Evolutionary conservation across 78 protist species (phyloP).

Genomic region (Parvularia atlantis): DNA sequence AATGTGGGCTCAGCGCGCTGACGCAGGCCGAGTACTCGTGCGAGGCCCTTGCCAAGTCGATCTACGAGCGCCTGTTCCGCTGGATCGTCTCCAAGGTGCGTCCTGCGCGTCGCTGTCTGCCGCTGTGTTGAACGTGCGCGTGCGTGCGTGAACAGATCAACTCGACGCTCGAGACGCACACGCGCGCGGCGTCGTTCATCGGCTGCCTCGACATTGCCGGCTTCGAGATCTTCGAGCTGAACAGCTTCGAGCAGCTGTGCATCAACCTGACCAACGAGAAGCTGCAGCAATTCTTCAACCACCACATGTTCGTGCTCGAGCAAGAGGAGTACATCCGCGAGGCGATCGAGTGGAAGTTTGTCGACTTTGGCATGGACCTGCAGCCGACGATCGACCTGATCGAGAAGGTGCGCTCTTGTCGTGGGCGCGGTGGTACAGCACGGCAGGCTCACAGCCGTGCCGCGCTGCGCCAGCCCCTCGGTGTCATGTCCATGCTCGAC

Average conservation of each 20-base stretch:
- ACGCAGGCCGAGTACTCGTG: constrained; percentile 46
- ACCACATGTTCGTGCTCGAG: constrained; percentile 83
- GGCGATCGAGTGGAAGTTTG: constrained; percentile 73
- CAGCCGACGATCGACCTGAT: constrained; percentile 81
- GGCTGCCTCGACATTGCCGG: constrained; percentile 87
- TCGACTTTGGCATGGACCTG: constrained; percentile 75
- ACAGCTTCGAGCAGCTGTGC: constrained; percentile 89
- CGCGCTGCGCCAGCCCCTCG: constrained; percentile 54
- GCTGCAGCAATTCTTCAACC: constrained; percentile 95
- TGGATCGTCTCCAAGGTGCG: constrained; percentile 77
- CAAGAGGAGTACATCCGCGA: constrained; percentile 81
- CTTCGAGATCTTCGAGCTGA: constrained; percentile 82
- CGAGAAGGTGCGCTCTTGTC: constrained; percentile 50
- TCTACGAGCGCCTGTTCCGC: constrained; percentile 84
- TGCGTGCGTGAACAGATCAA: too few relatives aligned
- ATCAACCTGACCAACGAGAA: constrained; percentile 95
- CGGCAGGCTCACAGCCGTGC: too few relatives aligned
- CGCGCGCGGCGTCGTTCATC: constrained; percentile 35
- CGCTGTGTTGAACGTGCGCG: constrained; percentile 28
- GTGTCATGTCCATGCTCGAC: constrained; percentile 62
- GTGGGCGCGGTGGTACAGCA: constrained; percentile 31
- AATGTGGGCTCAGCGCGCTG: too few relatives aligned
- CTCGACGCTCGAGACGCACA: constrained; percentile 18
- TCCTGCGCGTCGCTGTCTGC: constrained; percentile 39
- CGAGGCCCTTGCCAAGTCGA: constrained; percentile 86